A percentile compares a stretch with the other conserved stretches of the same genome.
phyloP scores from a whole-genome alignment of 179 eudicot genomes.

The Silene noctiflora region DNA sequence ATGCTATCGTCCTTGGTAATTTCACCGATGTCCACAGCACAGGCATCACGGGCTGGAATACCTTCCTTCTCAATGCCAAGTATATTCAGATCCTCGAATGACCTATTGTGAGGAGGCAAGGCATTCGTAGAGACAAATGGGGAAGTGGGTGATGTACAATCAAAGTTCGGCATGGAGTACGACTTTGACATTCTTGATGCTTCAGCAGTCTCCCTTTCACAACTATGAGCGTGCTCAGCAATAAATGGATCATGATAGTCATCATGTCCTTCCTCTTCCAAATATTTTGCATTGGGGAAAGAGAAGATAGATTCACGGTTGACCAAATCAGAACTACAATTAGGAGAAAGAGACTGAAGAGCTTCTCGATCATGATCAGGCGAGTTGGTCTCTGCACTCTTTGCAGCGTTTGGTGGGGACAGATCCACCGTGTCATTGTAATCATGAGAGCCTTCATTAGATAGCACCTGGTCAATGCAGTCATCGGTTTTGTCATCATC shows the following conservation, averaged over 20 bases:
- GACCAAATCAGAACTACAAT: constrained; percentile 33
- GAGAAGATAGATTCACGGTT: constrained; percentile 47
- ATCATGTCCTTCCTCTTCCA: constrained; percentile 38
- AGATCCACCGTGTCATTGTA: constrained; percentile 22
- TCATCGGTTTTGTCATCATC: constrained; percentile 46
- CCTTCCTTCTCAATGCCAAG: constrained; percentile 36
- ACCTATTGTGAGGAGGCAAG: constrained; percentile 35
- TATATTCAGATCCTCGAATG: constrained; percentile 52
- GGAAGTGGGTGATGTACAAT: constrained; percentile 27
- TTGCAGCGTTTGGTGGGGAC: constrained; percentile 23
- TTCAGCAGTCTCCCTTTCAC: constrained; percentile 28
- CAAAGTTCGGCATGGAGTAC: constrained; percentile 59
- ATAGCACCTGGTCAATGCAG: constrained; percentile 39
- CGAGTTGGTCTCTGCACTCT: constrained; percentile 31
- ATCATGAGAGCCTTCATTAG: constrained; percentile 42
- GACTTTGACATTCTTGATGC: constrained; percentile 47
- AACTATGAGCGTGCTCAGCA: constrained; percentile 29
- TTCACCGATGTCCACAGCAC: constrained; percentile 17
- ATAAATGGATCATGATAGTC: constrained; percentile 30
- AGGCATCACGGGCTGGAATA: constrained; percentile 28
- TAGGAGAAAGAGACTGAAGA: constrained; percentile 36
- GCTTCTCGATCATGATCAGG: constrained; percentile 40
- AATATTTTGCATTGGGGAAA: constrained; percentile 33
- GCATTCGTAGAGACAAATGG: constrained; percentile 18
- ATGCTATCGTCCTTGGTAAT: constrained; percentile 25